Conservation (phyloP, 176 grass and related monocot species). For the Oryza glaberrima region DNA sequence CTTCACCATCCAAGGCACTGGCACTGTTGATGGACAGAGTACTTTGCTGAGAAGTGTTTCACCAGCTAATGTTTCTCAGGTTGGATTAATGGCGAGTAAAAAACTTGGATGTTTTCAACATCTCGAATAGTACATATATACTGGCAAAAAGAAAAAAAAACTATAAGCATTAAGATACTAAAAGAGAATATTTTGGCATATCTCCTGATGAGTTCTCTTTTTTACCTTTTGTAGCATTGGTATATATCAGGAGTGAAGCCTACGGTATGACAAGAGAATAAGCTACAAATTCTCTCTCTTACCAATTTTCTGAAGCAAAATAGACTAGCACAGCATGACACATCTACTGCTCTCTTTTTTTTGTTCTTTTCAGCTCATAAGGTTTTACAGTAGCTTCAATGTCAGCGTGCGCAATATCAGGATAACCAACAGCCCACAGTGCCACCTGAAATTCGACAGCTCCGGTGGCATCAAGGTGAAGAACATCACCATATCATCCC, state of each 20-base stretch:
- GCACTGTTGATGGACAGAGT: conserved; percentile 60
- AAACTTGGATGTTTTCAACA: not conserved
- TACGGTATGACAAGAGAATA: conserved; percentile 37
- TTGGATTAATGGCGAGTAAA: not conserved
- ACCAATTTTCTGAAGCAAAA: not conserved
- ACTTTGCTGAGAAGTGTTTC: conserved; percentile 33
- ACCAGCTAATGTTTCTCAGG: conserved; percentile 27
- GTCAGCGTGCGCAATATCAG: conserved; percentile 49
- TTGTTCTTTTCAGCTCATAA: conserved; percentile 42
- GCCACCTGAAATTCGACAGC: conserved; percentile 85
- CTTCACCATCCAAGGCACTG: conserved; percentile 66
- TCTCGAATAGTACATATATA: not conserved
- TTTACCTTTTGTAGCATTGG: conserved; percentile 19
- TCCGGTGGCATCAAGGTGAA: conserved; percentile 65
- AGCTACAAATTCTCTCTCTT: too few species aligned
- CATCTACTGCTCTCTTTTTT: not conserved
- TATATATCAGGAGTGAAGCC: conserved; percentile 40
- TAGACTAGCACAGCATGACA: not conserved
- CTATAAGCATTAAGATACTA: not conserved
- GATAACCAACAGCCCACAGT: conserved; percentile 67
- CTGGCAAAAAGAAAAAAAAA: too few species aligned
- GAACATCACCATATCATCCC: conserved; percentile 68
- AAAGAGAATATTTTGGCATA: not conserved
- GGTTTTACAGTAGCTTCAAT: conserved; percentile 72
- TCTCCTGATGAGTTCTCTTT: not conserved